Evolutionary conservation across 2,329 filamentous ascomycete genomes (phyloP).

Genomic region (Penicillium sp.): DNA sequence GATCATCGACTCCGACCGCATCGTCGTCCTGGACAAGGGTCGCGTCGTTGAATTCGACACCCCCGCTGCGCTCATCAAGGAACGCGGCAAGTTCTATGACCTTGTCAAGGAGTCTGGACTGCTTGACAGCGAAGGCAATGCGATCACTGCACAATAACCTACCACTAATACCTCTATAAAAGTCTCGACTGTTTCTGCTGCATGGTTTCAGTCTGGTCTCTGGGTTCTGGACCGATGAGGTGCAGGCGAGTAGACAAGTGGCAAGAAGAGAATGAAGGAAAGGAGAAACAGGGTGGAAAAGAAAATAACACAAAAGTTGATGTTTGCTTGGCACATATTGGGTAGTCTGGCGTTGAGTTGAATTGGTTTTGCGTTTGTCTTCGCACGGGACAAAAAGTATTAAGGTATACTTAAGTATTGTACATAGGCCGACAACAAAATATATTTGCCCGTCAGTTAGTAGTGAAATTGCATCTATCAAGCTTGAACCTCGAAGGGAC

Average conservation of each 20-base stretch:
- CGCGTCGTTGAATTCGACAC: slow-evolving; percentile 92
- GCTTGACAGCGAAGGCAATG: slow-evolving; percentile 53
- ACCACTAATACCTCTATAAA: too few relatives aligned
- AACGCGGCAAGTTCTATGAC: slow-evolving; percentile 81
- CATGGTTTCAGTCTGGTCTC: background rate
- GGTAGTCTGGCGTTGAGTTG: background rate
- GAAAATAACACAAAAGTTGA: slow-evolving; percentile 12
- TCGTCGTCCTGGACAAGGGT: slow-evolving; percentile 91
- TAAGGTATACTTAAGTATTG: background rate
- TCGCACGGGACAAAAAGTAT: too few relatives aligned
- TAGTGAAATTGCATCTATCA: background rate
- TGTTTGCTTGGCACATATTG: background rate
- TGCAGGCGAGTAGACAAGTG: background rate
- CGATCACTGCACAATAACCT: slow-evolving; percentile 21
- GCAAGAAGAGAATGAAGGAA: background rate
- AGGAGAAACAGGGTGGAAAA: background rate
- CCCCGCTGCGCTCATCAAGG: slow-evolving; percentile 75
- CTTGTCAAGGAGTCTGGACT: slow-evolving; percentile 91
- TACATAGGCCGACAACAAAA: background rate
- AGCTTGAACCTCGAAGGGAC: too few relatives aligned
- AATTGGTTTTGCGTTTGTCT: too few relatives aligned
- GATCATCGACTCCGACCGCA: slow-evolving; percentile 84
- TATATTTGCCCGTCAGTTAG: background rate
- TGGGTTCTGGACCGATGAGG: background rate
- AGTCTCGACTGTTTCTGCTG: background rate